Evolutionary conservation across 2,329 filamentous ascomycete species (phyloP).

Genomic region (Sporothrix pseudoabietina): DNA sequence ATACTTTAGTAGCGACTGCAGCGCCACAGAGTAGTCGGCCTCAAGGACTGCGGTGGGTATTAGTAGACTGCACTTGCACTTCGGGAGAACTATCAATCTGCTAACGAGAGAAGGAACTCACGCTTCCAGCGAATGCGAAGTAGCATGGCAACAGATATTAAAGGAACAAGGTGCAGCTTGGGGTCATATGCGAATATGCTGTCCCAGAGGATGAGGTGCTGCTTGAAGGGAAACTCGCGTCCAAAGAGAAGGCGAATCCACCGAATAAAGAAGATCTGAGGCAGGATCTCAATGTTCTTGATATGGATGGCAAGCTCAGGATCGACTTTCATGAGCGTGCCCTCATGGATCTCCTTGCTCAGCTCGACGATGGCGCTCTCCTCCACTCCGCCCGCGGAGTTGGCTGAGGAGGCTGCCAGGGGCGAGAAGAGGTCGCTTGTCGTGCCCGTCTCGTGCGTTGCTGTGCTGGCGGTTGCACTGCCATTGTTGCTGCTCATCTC

Average conservation of each 20-base stretch:
- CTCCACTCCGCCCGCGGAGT: slow-evolving; percentile 42
- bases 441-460: not conserved
- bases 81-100: too few species aligned
- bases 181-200: slow-evolving; percentile 85
- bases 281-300: slow-evolving; percentile 81
- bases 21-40: slow-evolving; percentile 82
- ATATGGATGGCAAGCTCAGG: slow-evolving; percentile 63
- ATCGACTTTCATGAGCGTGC: slow-evolving; percentile 65
- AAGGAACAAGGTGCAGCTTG: slow-evolving; percentile 75
- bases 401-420: not conserved
- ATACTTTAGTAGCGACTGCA: slow-evolving; percentile 83
- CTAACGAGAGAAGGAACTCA: slow-evolving; percentile 48
- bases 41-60: slow-evolving; percentile 64
- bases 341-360: slow-evolving; percentile 84
- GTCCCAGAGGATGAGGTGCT: slow-evolving; percentile 87
- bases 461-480: not conserved
- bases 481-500: slow-evolving; percentile 61
- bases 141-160: slow-evolving; percentile 93
- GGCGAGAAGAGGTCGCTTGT: slow-evolving; percentile 4
- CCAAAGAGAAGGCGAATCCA: slow-evolving; percentile 95
- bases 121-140: slow-evolving; percentile 86
- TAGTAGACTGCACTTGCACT: not conserved
- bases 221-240: slow-evolving; percentile 86
- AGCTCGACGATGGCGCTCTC: slow-evolving; percentile 74
- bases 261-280: slow-evolving; percentile 93